Evolutionary conservation across 2,329 filamentous ascomycete species (phyloP).

Genomic region (Salinomyces thailandicus): DNA sequence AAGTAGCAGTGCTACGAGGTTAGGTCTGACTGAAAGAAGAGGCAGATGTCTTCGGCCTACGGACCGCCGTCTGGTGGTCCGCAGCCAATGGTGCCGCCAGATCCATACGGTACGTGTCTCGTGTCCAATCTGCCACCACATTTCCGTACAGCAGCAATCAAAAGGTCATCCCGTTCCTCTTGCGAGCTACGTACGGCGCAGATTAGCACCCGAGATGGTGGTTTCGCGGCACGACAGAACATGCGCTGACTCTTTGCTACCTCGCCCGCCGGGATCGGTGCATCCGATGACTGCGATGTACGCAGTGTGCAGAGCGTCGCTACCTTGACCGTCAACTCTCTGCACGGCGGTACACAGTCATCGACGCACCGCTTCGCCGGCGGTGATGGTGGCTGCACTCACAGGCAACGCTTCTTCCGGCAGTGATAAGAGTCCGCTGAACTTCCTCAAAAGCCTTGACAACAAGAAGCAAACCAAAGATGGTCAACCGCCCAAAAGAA

Average conservation of each 20-base stretch:
- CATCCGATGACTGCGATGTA: background rate
- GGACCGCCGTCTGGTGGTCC: background rate
- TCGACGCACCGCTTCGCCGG: no score
- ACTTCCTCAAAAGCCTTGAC: conserved; percentile 53
- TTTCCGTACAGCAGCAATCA: background rate
- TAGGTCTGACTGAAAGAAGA: no score
- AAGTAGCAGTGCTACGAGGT: no score
- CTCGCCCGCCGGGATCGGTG: background rate
- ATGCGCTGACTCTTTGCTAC: background rate
- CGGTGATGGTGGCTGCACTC: no score
- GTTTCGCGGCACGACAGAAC: background rate
- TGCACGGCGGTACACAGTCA: no score
- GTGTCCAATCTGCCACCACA: background rate
- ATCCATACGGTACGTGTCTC: conserved; percentile 5
- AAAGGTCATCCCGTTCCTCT: background rate
- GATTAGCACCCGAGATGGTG: background rate
- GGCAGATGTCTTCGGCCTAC: conserved; percentile 1
- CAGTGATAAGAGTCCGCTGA: conserved; percentile 8
- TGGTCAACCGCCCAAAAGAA: conserved; percentile 74
- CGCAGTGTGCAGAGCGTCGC: background rate
- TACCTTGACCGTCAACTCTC: no score
- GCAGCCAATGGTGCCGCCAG: conserved; percentile 3
- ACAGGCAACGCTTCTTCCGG: conserved; percentile 1
- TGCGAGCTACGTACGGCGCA: background rate
- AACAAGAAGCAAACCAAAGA: conserved; percentile 77